phyloP scores from a whole-genome alignment of 2,329 filamentous ascomycete species.

The Juglanconis sp. region DNA sequence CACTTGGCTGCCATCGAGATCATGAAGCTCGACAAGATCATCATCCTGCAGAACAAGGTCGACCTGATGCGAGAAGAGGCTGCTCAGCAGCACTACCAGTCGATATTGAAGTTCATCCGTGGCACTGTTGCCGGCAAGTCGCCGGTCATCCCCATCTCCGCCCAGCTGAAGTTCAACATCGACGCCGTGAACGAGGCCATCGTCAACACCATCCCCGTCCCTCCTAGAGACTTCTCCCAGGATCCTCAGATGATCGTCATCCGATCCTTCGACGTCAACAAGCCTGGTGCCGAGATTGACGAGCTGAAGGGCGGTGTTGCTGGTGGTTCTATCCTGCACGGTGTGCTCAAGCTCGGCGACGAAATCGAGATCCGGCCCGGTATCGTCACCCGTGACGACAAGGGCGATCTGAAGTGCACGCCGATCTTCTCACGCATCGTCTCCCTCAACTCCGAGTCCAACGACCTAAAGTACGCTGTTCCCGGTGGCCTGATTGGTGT shows the following conservation, averaged over 20 bases:
- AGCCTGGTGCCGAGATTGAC: conserved; percentile 97
- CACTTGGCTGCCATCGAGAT: conserved; percentile 99
- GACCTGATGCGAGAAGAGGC: conserved; percentile 97
- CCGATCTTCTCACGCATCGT: conserved; percentile 96
- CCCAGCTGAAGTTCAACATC: conserved; percentile 99
- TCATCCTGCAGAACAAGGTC: conserved; percentile 99
- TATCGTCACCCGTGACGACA: conserved; percentile 92
- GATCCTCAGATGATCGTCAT: conserved; percentile 99
- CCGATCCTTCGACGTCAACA: conserved; percentile 99
- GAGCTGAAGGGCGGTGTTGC: conserved; percentile 98
- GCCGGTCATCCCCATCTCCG: conserved; percentile 93
- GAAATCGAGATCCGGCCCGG: conserved; percentile 99
- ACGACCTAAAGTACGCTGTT: conserved; percentile 97
- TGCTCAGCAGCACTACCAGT: conserved; percentile 90
- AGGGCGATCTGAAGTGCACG: conserved; percentile 91
- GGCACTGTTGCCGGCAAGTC: conserved; percentile 94
- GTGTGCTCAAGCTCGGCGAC: conserved; percentile 93
- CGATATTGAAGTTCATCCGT: conserved; percentile 96
- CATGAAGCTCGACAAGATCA: conserved; percentile 99
- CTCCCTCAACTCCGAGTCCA: conserved; percentile 94
- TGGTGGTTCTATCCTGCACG: conserved; percentile 92
- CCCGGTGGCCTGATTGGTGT: conserved; percentile 98
- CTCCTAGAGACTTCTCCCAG: conserved; percentile 82
- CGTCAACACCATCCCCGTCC: conserved; percentile 91
- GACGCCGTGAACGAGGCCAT: conserved; percentile 96